Percentiles rank a stretch among this genome's conserved stretches.
These are phyloP conservation scores for Periconia macrospinosa DNA, from an alignment of 2,329 filamentous ascomycete genomes.

Conservation along the genomic window DNA sequence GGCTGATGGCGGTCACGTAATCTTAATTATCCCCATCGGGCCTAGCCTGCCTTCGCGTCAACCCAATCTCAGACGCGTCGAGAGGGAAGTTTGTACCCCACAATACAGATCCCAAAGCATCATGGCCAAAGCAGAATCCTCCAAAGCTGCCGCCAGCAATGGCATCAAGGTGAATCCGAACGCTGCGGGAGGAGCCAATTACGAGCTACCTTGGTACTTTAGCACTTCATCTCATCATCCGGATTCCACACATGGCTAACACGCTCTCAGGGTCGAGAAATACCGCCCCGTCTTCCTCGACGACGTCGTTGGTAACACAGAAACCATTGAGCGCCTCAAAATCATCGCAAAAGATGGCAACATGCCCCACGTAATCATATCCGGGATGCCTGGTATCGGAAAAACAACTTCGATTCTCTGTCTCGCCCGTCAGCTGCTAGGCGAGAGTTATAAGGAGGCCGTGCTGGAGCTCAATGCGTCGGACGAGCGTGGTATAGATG, in stretches of 20 bases:
- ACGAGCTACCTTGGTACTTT: conserved; percentile 77
- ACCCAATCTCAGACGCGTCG: conserved; percentile 13
- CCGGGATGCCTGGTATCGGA: conserved; percentile 98
- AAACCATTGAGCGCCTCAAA: conserved; percentile 95
- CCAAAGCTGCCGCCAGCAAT: conserved; percentile 49
- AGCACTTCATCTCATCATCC: not conserved
- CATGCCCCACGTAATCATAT: conserved; percentile 99
- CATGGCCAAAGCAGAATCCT: conserved; percentile 55
- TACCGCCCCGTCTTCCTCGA: conserved; percentile 94
- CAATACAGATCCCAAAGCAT: conserved; percentile 11
- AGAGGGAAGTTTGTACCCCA: conserved; percentile 1
- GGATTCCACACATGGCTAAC: conserved; percentile 12
- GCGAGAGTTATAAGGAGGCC: conserved; percentile 94
- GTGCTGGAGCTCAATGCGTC: conserved; percentile 95
- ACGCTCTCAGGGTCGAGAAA: conserved; percentile 81
- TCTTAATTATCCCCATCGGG: no score
- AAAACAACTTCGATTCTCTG: conserved; percentile 97
- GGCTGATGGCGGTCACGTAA: no score
- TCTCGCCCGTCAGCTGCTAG: conserved; percentile 86
- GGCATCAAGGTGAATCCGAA: conserved; percentile 46
- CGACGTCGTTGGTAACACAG: conserved; percentile 96
- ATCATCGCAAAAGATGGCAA: conserved; percentile 99
- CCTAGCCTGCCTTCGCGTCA: not conserved
- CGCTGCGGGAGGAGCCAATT: conserved; percentile 51
- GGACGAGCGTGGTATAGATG: conserved; percentile 96